phyloP scores from a whole-genome alignment of 768 basidiomycete genomes.

The Pisolithus albus region DNA sequence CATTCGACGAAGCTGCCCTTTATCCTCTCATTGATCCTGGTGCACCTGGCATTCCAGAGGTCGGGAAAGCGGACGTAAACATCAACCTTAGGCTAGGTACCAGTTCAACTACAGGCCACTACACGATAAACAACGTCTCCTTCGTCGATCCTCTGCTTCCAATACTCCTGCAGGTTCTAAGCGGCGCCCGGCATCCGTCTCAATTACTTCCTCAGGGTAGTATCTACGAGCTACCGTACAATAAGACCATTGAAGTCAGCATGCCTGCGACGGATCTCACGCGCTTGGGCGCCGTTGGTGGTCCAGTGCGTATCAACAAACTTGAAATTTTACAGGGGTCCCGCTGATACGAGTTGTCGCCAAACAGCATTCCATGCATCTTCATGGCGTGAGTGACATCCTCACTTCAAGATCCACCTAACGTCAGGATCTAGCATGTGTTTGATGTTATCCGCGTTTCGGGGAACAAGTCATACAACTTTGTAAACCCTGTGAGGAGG shows the following conservation, averaged over 20 bases:
- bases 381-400: conserved; percentile 14
- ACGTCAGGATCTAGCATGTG: conserved; percentile 23
- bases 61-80: conserved; percentile 20
- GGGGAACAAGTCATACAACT: conserved; percentile 35
- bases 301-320: conserved; percentile 15
- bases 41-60: conserved; percentile 16
- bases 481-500: conserved; percentile 43
- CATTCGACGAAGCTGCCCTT: conserved; percentile 14
- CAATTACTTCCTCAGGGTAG: conserved; percentile 9
- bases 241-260: conserved; percentile 14
- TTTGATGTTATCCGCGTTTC: conserved; percentile 37
- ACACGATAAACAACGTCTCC: conserved; percentile 6
- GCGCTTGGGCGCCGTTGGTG: conserved; percentile 23
- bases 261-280: conserved; percentile 11
- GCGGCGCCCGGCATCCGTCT: conserved; percentile 9
- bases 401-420: background rate
- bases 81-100: conserved; percentile 12
- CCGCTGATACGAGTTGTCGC: background rate
- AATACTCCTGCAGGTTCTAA: conserved; percentile 20
- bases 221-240: conserved; percentile 11
- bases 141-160: conserved; percentile 10
- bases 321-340: background rate
- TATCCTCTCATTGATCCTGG: conserved; percentile 15
- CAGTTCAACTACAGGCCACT: background rate
- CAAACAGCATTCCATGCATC: conserved; percentile 16